phyloP scores from a whole-genome alignment of 1,284 basidiomycete genomes.

The Taiwanofungus camphoratus region DNA sequence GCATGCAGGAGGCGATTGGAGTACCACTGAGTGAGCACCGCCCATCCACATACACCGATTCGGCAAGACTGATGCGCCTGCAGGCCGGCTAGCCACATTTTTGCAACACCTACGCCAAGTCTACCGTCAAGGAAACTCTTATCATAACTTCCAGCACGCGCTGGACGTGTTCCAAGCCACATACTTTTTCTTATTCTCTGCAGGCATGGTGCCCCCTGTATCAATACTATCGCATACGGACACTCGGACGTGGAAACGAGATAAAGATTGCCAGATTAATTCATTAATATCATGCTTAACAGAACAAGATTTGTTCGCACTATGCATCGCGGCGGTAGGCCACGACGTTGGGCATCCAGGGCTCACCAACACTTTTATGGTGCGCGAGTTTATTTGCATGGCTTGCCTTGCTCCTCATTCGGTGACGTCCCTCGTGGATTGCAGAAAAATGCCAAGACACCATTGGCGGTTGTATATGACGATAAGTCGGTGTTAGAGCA shows the following conservation, averaged over 20 bases:
- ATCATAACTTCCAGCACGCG: slow-evolving; percentile 95
- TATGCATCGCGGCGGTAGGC: slow-evolving; percentile 87
- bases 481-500: slow-evolving; percentile 88
- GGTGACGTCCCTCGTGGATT: slow-evolving; percentile 4
- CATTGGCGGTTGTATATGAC: slow-evolving; percentile 82
- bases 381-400: slow-evolving; percentile 29
- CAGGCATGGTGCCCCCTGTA: slow-evolving; percentile 76
- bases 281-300: slow-evolving; percentile 48
- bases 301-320: slow-evolving; percentile 72
- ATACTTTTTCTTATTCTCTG: slow-evolving; percentile 75
- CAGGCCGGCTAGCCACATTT: slow-evolving; percentile 69
- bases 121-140: slow-evolving; percentile 86
- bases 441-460: slow-evolving; percentile 88
- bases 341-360: slow-evolving; percentile 96
- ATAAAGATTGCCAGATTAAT: slow-evolving; percentile 30
- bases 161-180: slow-evolving; percentile 91
- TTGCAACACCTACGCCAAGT: slow-evolving; percentile 79
- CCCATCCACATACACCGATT: not conserved
- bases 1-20: slow-evolving; percentile 61
- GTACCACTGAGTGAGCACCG: slow-evolving; percentile 55
- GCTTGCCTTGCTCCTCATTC: not conserved
- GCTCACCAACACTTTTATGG: slow-evolving; percentile 88
- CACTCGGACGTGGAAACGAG: slow-evolving; percentile 42
- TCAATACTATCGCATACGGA: slow-evolving; percentile 43
- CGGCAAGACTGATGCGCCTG: slow-evolving; percentile 3